These are phyloP conservation scores for Candida nemodendra DNA, from an alignment of 805 yeast species.

Conservation along the genomic window DNA sequence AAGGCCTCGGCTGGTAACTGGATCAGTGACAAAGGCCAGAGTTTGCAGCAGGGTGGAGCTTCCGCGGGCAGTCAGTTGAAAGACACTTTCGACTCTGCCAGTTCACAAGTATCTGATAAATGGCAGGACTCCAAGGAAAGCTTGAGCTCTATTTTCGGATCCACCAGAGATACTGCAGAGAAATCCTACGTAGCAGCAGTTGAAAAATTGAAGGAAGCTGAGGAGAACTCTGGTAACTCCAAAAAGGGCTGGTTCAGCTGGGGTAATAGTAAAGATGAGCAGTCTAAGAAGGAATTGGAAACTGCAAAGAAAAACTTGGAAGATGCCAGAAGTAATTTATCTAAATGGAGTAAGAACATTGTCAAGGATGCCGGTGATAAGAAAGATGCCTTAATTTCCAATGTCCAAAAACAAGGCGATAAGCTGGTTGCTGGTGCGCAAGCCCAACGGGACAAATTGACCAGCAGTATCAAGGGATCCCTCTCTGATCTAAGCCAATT, in stretches of 20 bases:
- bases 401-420: conserved; percentile 13
- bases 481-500: no score
- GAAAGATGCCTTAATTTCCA: conserved; percentile 16
- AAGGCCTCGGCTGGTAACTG: conserved; percentile 21
- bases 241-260: conserved; percentile 38
- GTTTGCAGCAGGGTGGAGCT: conserved; percentile 13
- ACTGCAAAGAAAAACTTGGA: conserved; percentile 35
- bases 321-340: conserved; percentile 30
- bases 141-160: conserved; percentile 17
- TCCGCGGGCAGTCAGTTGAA: conserved; percentile 9
- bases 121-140: conserved; percentile 15
- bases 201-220: conserved; percentile 30
- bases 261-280: conserved; percentile 37
- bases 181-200: conserved; percentile 27
- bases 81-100: conserved; percentile 15
- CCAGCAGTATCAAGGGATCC: neutral
- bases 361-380: conserved; percentile 19
- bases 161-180: conserved; percentile 24
- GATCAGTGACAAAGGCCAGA: conserved; percentile 20
- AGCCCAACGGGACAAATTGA: no score
- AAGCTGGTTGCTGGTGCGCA: conserved; percentile 26
- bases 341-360: conserved; percentile 25
- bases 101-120: conserved; percentile 14
- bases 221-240: conserved; percentile 32
- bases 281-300: conserved; percentile 34